Evolutionary conservation across 2,329 filamentous ascomycete genomes (phyloP).

Genomic region (Fusarium oligoseptatum): DNA sequence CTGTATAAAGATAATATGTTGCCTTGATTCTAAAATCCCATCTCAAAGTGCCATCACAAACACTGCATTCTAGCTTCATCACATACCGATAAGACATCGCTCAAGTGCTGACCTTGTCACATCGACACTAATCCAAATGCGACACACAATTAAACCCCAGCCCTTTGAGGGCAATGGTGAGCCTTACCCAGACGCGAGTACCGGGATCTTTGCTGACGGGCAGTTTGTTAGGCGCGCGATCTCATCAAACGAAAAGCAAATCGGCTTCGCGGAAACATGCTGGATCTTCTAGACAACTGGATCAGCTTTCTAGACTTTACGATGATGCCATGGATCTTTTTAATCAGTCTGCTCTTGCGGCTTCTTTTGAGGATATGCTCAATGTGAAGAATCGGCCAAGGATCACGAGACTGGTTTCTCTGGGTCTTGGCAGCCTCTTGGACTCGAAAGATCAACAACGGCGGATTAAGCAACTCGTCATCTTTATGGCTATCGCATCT

Average conservation of each 20-base stretch:
- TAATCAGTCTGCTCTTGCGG: slow-evolving; percentile 27
- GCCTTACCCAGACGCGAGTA: background rate
- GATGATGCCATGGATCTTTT: slow-evolving; percentile 30
- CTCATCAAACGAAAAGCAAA: slow-evolving; percentile 13
- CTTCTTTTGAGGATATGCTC: slow-evolving; percentile 35
- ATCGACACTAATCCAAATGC: slow-evolving; percentile 14
- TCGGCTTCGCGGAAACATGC: slow-evolving; percentile 12
- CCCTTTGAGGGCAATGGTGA: slow-evolving; percentile 14
- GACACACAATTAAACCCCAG: slow-evolving; percentile 24
- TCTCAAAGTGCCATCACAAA: background rate
- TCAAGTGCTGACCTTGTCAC: background rate
- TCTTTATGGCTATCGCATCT: slow-evolving; percentile 38
- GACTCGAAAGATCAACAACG: slow-evolving; percentile 41
- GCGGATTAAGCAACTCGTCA: slow-evolving; percentile 42
- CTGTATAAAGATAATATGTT: background rate
- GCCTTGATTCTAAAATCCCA: background rate
- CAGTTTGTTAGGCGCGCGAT: background rate
- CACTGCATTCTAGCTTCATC: background rate
- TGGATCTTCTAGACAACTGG: slow-evolving; percentile 29
- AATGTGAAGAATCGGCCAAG: slow-evolving; percentile 31
- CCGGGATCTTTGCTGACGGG: background rate
- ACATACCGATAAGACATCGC: background rate
- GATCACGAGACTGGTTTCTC: slow-evolving; percentile 35
- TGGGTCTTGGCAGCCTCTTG: slow-evolving; percentile 38
- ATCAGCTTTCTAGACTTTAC: slow-evolving; percentile 32